Base-by-base conservation (phyloP, 2,329 filamentous ascomycete genomes). In the Aspergillus tanneri region DNA sequence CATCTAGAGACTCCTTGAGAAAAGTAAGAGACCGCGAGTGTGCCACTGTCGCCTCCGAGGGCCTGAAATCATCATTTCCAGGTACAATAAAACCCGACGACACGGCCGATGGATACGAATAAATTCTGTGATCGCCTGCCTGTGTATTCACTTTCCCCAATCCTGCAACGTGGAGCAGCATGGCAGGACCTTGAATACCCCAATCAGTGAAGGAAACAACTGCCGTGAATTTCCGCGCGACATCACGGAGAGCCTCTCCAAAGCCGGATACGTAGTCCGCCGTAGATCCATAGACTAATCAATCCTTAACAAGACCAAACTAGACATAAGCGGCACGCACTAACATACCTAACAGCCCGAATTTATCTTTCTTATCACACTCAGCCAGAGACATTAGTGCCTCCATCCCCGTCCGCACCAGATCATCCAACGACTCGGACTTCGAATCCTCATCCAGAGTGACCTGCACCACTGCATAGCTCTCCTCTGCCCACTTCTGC, bases 401-500 rank as follows among this genome's bases (percentile, higher is more conserved):
- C 8, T 52, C 38, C 5, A 49, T 27, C 1, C 54, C 60, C 8
- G 28, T 32, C 3, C 27, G 39, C 11, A 64, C 39, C 9, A 45
- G 36, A 4, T 48, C 47, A 1, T 37, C 25, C 2, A 59, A 22
- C 22, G 68, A 60, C 0, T 49, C 47, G 9, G 14, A 40, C 12
- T 45, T 52, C 8, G 27, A 25, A 2, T 41, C 32, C 1, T 21
- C 5, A 36, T 59, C 50, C 2, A 66, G 22, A 0, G 54, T 62
- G 2, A 87, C 61, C 61, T 85, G 77, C 0, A 72, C 81, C 3
- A 87, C 82, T 0, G 79, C 72, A 55, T 81, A 87, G 0, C 85
- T 83, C 62, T 88, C 85, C 61, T 88, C 85, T 0, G 84, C 84
- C 85, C 85, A 88, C 66, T 88, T 88, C 51, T 80, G 62, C 11